Percentiles rank a stretch among this genome's conserved stretches.
Evolutionary conservation across 192 early-diverging fungal species (phyloP).

Genomic region (Coemansia sp.): DNA sequence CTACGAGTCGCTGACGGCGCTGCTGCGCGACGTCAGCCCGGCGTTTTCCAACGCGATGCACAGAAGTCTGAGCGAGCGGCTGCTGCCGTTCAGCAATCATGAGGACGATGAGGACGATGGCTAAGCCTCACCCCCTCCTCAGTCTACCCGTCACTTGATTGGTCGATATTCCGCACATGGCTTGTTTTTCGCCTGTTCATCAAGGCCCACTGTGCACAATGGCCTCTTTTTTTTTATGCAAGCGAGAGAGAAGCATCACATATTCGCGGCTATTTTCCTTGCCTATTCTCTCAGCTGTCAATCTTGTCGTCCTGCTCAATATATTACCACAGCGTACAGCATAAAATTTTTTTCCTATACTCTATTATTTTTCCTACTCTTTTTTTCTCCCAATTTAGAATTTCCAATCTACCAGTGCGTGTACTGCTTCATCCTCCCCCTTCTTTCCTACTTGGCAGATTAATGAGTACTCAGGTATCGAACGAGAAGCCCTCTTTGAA

Average conservation of each 20-base stretch:
- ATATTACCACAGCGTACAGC: neutral
- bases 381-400: neutral
- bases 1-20: constrained; percentile 30
- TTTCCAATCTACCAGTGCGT: constrained; percentile 6
- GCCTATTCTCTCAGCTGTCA: neutral
- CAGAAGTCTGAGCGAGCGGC: constrained; percentile 7
- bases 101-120: neutral
- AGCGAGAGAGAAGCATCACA: neutral
- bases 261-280: neutral
- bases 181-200: too few relatives aligned
- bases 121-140: too few relatives aligned
- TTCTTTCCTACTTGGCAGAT: constrained; percentile 11
- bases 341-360: constrained; percentile 1
- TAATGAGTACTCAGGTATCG: constrained; percentile 49
- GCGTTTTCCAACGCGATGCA: constrained; percentile 33
- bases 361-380: neutral
- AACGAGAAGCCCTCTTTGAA: constrained; percentile 54
- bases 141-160: too few relatives aligned
- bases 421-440: neutral
- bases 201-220: neutral
- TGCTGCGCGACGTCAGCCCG: constrained; percentile 24
- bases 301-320: neutral
- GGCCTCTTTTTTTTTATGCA: constrained; percentile 2
- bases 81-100: constrained; percentile 8
- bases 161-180: too few relatives aligned